Conservation (phyloP, 2,329 filamentous ascomycete species). For the Cladosporium colombiae region DNA sequence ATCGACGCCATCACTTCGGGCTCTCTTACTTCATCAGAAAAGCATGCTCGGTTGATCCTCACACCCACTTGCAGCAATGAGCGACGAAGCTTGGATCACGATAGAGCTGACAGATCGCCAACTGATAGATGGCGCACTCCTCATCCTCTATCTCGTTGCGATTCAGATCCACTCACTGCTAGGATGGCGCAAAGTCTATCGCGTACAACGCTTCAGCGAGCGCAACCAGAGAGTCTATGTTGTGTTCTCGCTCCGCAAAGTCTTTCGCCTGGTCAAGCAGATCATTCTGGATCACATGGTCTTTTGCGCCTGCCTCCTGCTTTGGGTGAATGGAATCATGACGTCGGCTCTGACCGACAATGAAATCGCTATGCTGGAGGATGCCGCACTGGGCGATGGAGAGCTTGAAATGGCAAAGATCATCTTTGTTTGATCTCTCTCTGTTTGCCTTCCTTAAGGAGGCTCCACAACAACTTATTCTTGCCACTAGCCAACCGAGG, state of each 20-base stretch:
- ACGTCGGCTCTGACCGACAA: background rate
- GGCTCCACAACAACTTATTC: background rate
- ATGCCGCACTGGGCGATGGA: conserved; percentile 1
- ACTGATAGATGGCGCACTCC: conserved; percentile 11
- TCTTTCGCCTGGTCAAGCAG: conserved; percentile 4
- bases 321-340: conserved; percentile 9
- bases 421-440: background rate
- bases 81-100: conserved; percentile 10
- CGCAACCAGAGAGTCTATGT: conserved; percentile 18
- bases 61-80: background rate
- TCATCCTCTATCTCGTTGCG: conserved; percentile 10
- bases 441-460: background rate
- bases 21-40: background rate
- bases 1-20: background rate
- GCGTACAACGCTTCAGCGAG: conserved; percentile 18
- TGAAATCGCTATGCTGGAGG: background rate
- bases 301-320: background rate
- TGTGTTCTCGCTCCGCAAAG: conserved; percentile 17
- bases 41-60: background rate
- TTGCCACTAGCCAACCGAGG: background rate
- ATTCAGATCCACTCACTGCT: conserved; percentile 16
- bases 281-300: conserved; percentile 16
- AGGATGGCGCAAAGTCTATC: conserved; percentile 13
- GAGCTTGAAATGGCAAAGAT: conserved; percentile 1
- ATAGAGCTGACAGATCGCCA: conserved; percentile 10